A percentile compares a stretch with the other conserved stretches of the same genome.
Conservation (phyloP, 208 protist genomes). For the Leishmania major region DNA sequence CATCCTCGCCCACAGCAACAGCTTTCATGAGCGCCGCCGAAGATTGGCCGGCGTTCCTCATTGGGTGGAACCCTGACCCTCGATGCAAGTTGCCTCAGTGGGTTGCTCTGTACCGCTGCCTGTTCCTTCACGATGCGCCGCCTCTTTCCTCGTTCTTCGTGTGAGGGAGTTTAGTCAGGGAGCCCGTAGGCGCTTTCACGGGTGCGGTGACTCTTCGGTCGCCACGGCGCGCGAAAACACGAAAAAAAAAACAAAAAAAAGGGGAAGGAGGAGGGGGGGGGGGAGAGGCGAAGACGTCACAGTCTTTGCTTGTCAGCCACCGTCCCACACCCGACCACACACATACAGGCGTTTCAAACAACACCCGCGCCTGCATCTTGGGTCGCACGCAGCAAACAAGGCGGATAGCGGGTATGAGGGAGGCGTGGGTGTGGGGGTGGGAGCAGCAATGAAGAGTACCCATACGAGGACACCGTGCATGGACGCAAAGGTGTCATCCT, state of each 20-base stretch:
- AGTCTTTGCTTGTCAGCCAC: neutral
- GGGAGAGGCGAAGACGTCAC: neutral
- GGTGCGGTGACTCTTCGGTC: neutral
- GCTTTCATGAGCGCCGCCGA: neutral
- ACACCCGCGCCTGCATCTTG: neutral
- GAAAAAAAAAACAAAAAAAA: too few relatives aligned
- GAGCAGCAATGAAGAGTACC: neutral
- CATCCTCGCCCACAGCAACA: neutral
- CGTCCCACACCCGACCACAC: neutral
- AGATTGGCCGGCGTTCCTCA: neutral
- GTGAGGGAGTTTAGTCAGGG: neutral
- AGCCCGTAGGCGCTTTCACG: neutral
- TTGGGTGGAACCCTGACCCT: neutral
- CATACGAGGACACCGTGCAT: neutral
- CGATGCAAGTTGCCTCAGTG: neutral
- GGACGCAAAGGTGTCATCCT: neutral
- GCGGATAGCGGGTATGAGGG: neutral
- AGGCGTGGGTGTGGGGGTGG: too few relatives aligned
- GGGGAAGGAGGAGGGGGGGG: too few relatives aligned
- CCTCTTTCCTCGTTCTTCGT: neutral
- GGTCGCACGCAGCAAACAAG: neutral
- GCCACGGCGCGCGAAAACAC: neutral
- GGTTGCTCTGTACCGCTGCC: neutral
- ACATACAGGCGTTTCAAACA: neutral
- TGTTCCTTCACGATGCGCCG: neutral